phyloP scores from a whole-genome alignment of 169 alveolate species.

The Fabrea salina region DNA sequence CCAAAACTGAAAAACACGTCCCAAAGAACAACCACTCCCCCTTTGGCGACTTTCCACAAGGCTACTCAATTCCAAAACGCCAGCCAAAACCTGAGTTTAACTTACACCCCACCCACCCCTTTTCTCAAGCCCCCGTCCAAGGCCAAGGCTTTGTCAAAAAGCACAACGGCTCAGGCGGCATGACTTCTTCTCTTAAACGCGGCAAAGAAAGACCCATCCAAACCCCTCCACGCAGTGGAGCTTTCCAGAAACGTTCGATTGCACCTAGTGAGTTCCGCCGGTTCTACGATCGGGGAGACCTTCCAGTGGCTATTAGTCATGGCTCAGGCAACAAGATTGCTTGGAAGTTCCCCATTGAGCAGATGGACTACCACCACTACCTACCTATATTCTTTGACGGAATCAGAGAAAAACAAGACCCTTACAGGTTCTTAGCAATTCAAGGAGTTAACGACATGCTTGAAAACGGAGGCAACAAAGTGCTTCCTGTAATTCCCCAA shows the following conservation, averaged over 20 bases:
- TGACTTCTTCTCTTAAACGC: constrained; percentile 66
- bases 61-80: constrained; percentile 62
- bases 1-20: constrained; percentile 58
- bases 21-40: constrained; percentile 84
- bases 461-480: constrained; percentile 82
- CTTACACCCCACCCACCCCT: constrained; percentile 54
- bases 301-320: constrained; percentile 87
- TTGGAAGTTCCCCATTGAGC: constrained; percentile 83
- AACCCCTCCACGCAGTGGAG: constrained; percentile 83
- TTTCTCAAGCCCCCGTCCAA: constrained; percentile 67
- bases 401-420: constrained; percentile 90
- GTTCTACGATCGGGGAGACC: constrained; percentile 92
- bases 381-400: constrained; percentile 94
- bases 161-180: constrained; percentile 82
- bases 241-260: constrained; percentile 69
- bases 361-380: constrained; percentile 90
- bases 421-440: constrained; percentile 83
- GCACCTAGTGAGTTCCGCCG: constrained; percentile 84
- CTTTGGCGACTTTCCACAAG: constrained; percentile 91
- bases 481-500: constrained; percentile 91
- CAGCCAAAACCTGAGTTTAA: constrained; percentile 40
- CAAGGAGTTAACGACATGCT: constrained; percentile 84
- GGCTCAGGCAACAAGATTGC: constrained; percentile 79
- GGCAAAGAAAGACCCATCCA: constrained; percentile 59
- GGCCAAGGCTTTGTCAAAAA: constrained; percentile 52